Percentiles rank a stretch among this genome's conserved stretches.
Evolutionary conservation across 108 stramenopile genomes (phyloP).

Genomic region (Mediolabrus comicus): DNA sequence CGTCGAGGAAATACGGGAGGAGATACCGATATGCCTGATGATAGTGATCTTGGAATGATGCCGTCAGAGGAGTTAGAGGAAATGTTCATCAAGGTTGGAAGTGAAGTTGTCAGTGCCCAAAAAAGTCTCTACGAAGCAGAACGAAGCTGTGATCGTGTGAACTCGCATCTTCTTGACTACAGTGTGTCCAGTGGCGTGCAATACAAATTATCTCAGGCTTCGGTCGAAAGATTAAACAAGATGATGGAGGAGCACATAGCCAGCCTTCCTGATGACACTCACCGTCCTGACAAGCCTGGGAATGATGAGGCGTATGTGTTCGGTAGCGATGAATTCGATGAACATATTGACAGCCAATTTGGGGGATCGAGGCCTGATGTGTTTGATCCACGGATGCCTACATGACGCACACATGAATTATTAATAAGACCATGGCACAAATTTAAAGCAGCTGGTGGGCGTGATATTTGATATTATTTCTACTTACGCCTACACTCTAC

Average conservation of each 20-base stretch:
- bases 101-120: slow-evolving; percentile 35
- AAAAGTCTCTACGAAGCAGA: slow-evolving; percentile 46
- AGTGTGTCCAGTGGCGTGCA: slow-evolving; percentile 33
- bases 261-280: slow-evolving; percentile 45
- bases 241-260: slow-evolving; percentile 52
- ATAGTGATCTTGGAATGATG: slow-evolving; percentile 11
- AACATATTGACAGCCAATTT: slow-evolving; percentile 22
- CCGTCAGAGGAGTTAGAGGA: slow-evolving; percentile 23
- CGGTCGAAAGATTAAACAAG: slow-evolving; percentile 35
- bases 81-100: slow-evolving; percentile 29
- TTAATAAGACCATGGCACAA: too few species aligned
- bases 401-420: too few species aligned
- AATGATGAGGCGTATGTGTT: slow-evolving; percentile 27
- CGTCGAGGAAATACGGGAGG: not conserved
- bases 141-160: slow-evolving; percentile 37
- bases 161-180: slow-evolving; percentile 43
- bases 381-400: slow-evolving; percentile 1
- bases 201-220: slow-evolving; percentile 28
- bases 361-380: slow-evolving; percentile 23
- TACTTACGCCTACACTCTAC: too few species aligned
- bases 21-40: not conserved
- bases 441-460: too few species aligned
- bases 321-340: slow-evolving; percentile 38
- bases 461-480: too few species aligned
- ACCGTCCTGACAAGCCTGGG: slow-evolving; percentile 30